Evolutionary conservation across 139 green algal genomes (phyloP).

Genomic region (Microglena sp.): DNA sequence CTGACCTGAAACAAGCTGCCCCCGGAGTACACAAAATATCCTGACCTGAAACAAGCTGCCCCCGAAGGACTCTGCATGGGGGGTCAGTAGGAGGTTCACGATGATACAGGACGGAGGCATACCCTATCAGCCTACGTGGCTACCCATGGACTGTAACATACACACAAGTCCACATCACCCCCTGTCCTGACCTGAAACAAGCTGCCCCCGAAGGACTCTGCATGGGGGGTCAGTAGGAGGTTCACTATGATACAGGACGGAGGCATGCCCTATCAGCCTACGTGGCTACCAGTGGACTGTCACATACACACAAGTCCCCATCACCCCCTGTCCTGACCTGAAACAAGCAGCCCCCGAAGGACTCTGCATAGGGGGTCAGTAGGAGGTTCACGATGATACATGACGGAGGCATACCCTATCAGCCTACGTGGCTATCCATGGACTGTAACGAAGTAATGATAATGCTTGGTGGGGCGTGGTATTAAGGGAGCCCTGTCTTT

Average conservation of each 20-base stretch:
- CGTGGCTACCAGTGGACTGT: neutral
- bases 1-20: too few species aligned
- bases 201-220: slow-evolving; percentile 56
- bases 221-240: slow-evolving; percentile 60
- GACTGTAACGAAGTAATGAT: too few species aligned
- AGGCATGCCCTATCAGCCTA: neutral
- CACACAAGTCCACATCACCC: neutral
- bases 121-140: too few species aligned
- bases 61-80: too few species aligned
- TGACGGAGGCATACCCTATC: too few species aligned
- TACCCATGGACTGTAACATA: neutral
- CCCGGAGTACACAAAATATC: neutral
- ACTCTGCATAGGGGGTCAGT: slow-evolving; percentile 55
- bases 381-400: slow-evolving; percentile 75
- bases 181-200: slow-evolving; percentile 43
- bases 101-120: too few species aligned
- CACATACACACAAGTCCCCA: neutral
- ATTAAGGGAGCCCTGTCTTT: too few species aligned
- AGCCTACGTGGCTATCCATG: too few species aligned
- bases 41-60: neutral
- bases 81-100: too few species aligned
- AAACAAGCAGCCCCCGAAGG: slow-evolving; percentile 56
- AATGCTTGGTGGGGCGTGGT: too few species aligned
- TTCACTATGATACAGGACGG: slow-evolving; percentile 46
- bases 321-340: slow-evolving; percentile 23